phyloP scores from a whole-genome alignment of 345 rosid genomes.

The Rhodamnia rubescens region DNA sequence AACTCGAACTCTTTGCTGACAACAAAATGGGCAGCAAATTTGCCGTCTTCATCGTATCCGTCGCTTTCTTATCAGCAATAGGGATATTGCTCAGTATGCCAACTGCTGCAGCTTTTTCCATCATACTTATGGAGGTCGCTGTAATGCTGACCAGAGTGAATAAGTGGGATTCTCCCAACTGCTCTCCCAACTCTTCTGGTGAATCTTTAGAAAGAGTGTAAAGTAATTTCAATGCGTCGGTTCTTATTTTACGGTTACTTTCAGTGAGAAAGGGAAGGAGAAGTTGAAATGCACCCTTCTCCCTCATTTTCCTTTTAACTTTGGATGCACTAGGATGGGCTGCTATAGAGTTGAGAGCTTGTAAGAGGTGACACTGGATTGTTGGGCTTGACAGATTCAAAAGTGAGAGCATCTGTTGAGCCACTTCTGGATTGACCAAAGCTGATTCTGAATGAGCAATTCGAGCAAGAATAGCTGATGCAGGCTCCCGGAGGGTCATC shows the following conservation, averaged over 20 bases:
- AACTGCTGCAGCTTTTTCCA: constrained; percentile 42
- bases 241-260: constrained; percentile 28
- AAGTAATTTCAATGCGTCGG: constrained; percentile 39
- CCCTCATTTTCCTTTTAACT: constrained; percentile 51
- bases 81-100: constrained; percentile 57
- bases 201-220: constrained; percentile 38
- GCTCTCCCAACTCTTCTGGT: constrained; percentile 36
- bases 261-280: constrained; percentile 55
- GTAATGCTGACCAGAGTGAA: constrained; percentile 21
- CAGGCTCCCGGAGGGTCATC: constrained; percentile 73
- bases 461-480: constrained; percentile 54
- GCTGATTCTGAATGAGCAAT: constrained; percentile 50
- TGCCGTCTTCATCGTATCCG: constrained; percentile 26
- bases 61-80: constrained; percentile 28
- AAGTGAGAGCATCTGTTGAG: constrained; percentile 72
- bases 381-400: constrained; percentile 48
- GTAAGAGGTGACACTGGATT: constrained; percentile 45
- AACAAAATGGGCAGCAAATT: constrained; percentile 36
- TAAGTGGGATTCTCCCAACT: constrained; percentile 35
- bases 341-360: constrained; percentile 51
- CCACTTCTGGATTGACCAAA: constrained; percentile 46
- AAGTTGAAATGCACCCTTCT: constrained; percentile 50
- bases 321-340: constrained; percentile 38
- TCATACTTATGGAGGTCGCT: constrained; percentile 18
- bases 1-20: constrained; percentile 14